Base-by-base conservation (phyloP, 139 green algal genomes). In the Chlamydomonas sphaeroides region DNA sequence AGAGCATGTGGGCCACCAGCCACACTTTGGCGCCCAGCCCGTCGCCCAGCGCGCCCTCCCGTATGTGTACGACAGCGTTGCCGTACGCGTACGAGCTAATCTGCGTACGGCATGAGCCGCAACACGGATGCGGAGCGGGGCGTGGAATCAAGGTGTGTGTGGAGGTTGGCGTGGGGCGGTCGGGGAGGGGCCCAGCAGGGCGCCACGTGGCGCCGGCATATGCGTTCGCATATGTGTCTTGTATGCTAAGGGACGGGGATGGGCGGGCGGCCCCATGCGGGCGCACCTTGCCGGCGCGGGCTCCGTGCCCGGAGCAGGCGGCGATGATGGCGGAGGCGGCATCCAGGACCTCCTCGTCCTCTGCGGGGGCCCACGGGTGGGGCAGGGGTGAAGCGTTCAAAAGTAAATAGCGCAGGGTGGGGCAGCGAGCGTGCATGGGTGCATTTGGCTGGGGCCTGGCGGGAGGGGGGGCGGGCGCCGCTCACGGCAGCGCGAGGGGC, bases 1-100 rank as follows among this genome's bases (percentile, higher is more conserved):
- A 90, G 33, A 87, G 69, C 68, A 80, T 65, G 79, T 94, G 87
- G 8, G 90, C 88, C 30, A 94, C 87, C 28, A 83, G 84, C 94
- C 93, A 96, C n/a, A 97, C 88, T 30, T 91, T 91, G 10, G 94
- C 92, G 5, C 94, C 94, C 42, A 96, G 84, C 4, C 94, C 94
- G 80, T 97, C 94, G 0, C 90, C 91, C 21, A 97, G 88, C 5
- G 90, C 80, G 0, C 92, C 94, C 85, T 97, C 90, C 32, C 86
- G 86, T 20, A 96, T 84, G 38, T 65, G 25, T 33, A 96, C 85
- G 0, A 41, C 28, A 0, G 77, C 30, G n/a, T 49, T 67, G 11
- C 84, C 89, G 63, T 96, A 96, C 2, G 42, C 30, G 41, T 91
- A 90, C 15, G 41, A 38, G 8, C 67, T 84, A 1, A 90, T 65